A percentile compares a stretch with the other conserved stretches of the same genome.
These are phyloP conservation scores for Tephrocybe sp. DNA, from an alignment of 768 basidiomycete species.

Conservation along the genomic window DNA sequence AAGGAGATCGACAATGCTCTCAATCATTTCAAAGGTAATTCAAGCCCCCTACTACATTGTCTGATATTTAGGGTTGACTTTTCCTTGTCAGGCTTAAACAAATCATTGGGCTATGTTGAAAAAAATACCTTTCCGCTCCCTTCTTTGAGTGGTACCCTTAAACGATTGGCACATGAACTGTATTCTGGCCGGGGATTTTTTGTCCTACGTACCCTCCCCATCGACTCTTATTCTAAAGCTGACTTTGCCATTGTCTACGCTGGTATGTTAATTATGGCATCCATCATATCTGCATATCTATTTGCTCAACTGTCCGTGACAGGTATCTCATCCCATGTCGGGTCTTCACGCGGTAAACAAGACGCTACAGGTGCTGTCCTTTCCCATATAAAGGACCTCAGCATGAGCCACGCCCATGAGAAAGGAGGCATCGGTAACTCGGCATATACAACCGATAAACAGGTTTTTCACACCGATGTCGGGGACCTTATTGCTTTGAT, in stretches of 20 bases:
- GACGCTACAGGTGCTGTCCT: conserved; percentile 42
- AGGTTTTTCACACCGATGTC: conserved; percentile 48
- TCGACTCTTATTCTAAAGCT: conserved; percentile 37
- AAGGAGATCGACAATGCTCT: conserved; percentile 39
- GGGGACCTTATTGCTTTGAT: conserved; percentile 45
- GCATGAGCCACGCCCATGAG: conserved; percentile 38
- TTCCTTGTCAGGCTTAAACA: conserved; percentile 21
- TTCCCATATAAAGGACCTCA: conserved; percentile 47
- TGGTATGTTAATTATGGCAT: conserved; percentile 26
- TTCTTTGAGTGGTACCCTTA: conserved; percentile 31
- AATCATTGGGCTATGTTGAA: conserved; percentile 32
- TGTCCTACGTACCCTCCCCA: conserved; percentile 43
- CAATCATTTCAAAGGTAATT: conserved; percentile 38
- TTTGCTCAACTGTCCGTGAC: background rate
- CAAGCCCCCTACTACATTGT: too few relatives aligned
- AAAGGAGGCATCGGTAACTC: conserved; percentile 40
- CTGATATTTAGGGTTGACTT: background rate
- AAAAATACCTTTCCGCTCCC: conserved; percentile 43
- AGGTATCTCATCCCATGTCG: conserved; percentile 47
- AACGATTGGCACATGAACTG: conserved; percentile 37
- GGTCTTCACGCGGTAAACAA: conserved; percentile 41
- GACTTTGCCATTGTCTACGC: conserved; percentile 43
- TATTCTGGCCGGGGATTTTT: conserved; percentile 48
- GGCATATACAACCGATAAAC: conserved; percentile 42
- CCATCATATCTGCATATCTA: background rate